Evolutionary conservation across 345 rosid species (phyloP), one percentile per base, ranked within the genome.

Genomic region (Eucalyptus victrix): DNA sequence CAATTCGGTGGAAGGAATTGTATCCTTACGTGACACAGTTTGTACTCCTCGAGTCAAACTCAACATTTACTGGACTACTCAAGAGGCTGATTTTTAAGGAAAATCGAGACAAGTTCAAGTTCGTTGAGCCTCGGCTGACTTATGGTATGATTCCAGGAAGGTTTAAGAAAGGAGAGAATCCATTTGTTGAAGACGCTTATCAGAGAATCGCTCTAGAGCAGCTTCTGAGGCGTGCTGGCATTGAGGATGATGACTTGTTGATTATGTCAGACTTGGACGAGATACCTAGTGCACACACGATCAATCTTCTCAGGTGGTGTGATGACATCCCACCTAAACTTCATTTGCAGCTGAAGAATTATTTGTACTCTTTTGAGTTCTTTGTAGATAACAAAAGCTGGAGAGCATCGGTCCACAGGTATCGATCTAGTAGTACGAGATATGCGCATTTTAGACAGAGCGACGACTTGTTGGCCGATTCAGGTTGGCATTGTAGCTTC

Each of bases 401-500:
- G 93, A 92, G 93, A 65, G 93, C 93, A n/a, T 90, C 93, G 3
- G 89, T 92, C 10, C 93, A 92, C 85, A 87, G 90, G 87, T 90
- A 92, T 72, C 90, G 34, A 89, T 80, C 72, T 21, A 88, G 92
- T 9, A 88, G 65, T 26, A 92, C 93, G 23, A 88, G 91, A 51
- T 90, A 90, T 86, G 91, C 92, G 10, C 93, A 92, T 83, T 92
- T 88, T 45, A 87, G 93, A 28, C 93, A 89, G 88, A 72, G 88
- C 9, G 91, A 92, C 42, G 26, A 49, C 87, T 42, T 92, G 50
- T 67, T 92, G 88, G 86, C 93, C 0, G 93, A 92, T 86, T 90
- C 93, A 1, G 93, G 93, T 45, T 92, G 93, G 93, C 93, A 92
- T 72, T 92, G 93, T 69, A 92, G 93, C 91, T 92, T 92, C 89